These are phyloP conservation scores for Ceratocystis variospora DNA, from an alignment of 2,329 filamentous ascomycete genomes.

Conservation along the genomic window DNA sequence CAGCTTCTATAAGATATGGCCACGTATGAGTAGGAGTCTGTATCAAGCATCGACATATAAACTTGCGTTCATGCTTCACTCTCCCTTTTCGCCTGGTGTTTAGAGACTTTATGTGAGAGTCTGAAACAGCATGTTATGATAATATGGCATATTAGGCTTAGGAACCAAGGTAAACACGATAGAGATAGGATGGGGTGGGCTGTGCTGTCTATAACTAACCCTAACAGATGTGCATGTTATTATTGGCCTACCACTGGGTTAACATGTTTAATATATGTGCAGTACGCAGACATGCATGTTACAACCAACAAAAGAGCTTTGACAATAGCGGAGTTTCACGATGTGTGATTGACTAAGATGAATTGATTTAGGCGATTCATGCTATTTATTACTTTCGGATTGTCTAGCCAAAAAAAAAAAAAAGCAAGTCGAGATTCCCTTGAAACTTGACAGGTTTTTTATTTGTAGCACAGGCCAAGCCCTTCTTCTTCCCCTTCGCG, in stretches of 20 bases:
- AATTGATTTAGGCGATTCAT: neutral
- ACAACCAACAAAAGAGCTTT: neutral
- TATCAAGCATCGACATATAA: neutral
- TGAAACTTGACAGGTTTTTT: neutral
- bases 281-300: neutral
- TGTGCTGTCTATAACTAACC: neutral
- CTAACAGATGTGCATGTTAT: neutral
- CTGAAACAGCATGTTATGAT: neutral
- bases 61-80: neutral
- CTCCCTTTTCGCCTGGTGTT: neutral
- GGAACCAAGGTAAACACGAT: too few relatives aligned
- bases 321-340: slow-evolving; percentile 1
- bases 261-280: neutral
- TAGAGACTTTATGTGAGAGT: neutral
- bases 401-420: neutral
- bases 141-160: too few relatives aligned
- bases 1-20: neutral
- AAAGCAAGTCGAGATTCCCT: neutral
- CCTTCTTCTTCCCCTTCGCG: neutral
- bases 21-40: neutral
- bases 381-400: neutral
- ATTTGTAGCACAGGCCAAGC: neutral
- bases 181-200: too few relatives aligned
- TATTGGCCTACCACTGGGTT: neutral
- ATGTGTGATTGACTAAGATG: slow-evolving; percentile 8